Percentiles rank a stretch among this genome's conserved stretches.
These are phyloP conservation scores for Flaveria robusta DNA, from an alignment of 129 eudicot genomes.

Conservation along the genomic window DNA sequence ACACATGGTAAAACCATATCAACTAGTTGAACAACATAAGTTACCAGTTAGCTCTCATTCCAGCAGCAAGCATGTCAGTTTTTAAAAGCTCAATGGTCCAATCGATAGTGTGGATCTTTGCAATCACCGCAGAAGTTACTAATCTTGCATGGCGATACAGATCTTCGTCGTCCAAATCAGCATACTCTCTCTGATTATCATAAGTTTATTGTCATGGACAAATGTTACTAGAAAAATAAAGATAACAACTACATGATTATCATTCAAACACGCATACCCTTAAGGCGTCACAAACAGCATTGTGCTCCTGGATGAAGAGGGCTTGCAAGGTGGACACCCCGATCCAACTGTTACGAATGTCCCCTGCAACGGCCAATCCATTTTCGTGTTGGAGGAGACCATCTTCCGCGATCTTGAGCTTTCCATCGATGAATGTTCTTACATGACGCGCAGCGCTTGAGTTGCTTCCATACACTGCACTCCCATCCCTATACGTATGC, in stretches of 20 bases:
- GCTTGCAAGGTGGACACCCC: slow-evolving; percentile 60
- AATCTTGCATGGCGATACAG: slow-evolving; percentile 52
- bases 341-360: slow-evolving; percentile 60
- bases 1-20: too few species aligned
- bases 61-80: slow-evolving; percentile 54
- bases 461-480: slow-evolving; percentile 55
- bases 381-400: slow-evolving; percentile 53
- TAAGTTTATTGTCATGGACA: not conserved
- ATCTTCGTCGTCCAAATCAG: slow-evolving; percentile 44
- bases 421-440: slow-evolving; percentile 59
- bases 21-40: too few species aligned
- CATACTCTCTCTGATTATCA: slow-evolving; percentile 46
- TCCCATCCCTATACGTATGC: slow-evolving; percentile 48
- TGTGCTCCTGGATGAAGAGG: slow-evolving; percentile 60
- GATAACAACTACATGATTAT: not conserved
- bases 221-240: not conserved
- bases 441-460: slow-evolving; percentile 23
- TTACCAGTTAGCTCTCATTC: slow-evolving; percentile 62
- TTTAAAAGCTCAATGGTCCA: slow-evolving; percentile 75
- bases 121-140: slow-evolving; percentile 68
- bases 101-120: slow-evolving; percentile 75
- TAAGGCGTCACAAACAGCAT: slow-evolving; percentile 54
- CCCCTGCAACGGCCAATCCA: slow-evolving; percentile 50
- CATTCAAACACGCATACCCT: slow-evolving; percentile 33
- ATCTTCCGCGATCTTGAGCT: slow-evolving; percentile 50